Evolutionary conservation across 1,139 yeast genomes (phyloP).

Genomic region (Candida albicans): DNA sequence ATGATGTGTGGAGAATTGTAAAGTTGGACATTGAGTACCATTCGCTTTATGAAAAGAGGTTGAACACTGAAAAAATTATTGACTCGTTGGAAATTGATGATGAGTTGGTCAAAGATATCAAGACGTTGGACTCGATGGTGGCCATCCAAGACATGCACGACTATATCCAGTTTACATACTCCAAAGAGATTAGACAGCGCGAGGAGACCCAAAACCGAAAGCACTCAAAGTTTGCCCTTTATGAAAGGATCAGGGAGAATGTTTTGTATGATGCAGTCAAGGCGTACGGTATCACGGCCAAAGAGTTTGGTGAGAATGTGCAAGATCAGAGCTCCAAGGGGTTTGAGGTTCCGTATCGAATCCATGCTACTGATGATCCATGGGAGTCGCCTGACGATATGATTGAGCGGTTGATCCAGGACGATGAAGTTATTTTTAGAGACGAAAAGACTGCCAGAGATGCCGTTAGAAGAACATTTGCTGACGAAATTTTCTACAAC

Average conservation of each 20-base stretch:
- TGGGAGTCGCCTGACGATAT: slow-evolving; percentile 63
- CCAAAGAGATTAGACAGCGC: slow-evolving; percentile 56
- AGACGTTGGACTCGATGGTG: slow-evolving; percentile 62
- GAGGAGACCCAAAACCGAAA: slow-evolving; percentile 42
- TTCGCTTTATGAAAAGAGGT: slow-evolving; percentile 75
- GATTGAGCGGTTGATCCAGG: slow-evolving; percentile 55
- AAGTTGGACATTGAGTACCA: slow-evolving; percentile 87
- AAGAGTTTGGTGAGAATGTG: slow-evolving; percentile 82
- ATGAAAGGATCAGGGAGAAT: slow-evolving; percentile 74
- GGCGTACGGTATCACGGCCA: slow-evolving; percentile 76
- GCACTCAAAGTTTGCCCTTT: slow-evolving; percentile 70
- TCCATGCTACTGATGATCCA: slow-evolving; percentile 77
- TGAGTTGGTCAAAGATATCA: slow-evolving; percentile 55
- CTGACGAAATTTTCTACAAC: slow-evolving; percentile 79
- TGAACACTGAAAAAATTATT: slow-evolving; percentile 59
- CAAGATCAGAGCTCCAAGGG: slow-evolving; percentile 54
- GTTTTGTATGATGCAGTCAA: slow-evolving; percentile 66
- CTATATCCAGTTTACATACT: slow-evolving; percentile 77
- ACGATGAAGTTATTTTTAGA: slow-evolving; percentile 55
- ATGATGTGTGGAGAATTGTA: slow-evolving; percentile 90
- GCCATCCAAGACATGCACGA: slow-evolving; percentile 89
- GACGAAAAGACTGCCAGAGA: slow-evolving; percentile 65
- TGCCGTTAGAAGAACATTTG: slow-evolving; percentile 72
- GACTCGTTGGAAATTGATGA: slow-evolving; percentile 59
- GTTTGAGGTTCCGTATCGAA: slow-evolving; percentile 53